Percentiles rank a stretch among this genome's conserved stretches.
Conservation (phyloP, 2,329 filamentous ascomycete species). For the Calonectria hongkongensis region DNA sequence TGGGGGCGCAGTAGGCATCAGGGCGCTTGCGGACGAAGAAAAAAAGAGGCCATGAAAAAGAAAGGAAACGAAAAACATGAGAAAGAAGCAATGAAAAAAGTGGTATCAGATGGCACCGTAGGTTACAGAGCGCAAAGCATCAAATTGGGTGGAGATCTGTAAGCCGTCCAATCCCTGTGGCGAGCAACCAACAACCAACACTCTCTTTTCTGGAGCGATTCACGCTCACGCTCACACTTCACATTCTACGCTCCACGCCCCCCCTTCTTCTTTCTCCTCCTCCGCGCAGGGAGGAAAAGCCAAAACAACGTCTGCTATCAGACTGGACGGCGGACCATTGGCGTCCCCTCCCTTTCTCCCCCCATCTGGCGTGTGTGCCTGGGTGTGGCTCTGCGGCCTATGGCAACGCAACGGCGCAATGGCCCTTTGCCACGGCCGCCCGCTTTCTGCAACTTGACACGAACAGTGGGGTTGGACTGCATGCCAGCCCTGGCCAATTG, state of each 20-base stretch:
- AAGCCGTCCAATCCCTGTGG: conserved; percentile 20
- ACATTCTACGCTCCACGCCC: background rate
- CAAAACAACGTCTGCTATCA: conserved; percentile 8
- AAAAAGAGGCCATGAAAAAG: background rate
- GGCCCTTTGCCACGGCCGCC: conserved; percentile 30
- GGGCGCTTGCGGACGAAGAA: background rate
- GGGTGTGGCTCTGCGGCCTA: conserved; percentile 20
- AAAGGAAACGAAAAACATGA: conserved; percentile 9
- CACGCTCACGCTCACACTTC: background rate
- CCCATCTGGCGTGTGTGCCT: background rate
- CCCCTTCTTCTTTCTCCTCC: background rate
- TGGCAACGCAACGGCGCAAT: conserved; percentile 23
- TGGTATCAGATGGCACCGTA: conserved; percentile 8
- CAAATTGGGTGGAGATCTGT: conserved; percentile 7
- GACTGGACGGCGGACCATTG: background rate
- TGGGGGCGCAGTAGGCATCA: background rate
- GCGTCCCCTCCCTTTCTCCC: background rate
- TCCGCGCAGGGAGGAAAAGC: background rate
- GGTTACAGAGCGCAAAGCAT: conserved; percentile 18
- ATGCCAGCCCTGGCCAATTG: conserved; percentile 37
- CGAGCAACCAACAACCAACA: background rate
- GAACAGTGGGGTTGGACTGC: conserved; percentile 42
- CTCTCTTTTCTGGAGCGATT: conserved; percentile 16
- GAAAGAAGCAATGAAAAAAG: conserved; percentile 6
- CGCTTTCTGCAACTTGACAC: conserved; percentile 35